Base-by-base conservation (phyloP, 2,329 filamentous ascomycete genomes). In the Thielaviopsis euricoi region DNA sequence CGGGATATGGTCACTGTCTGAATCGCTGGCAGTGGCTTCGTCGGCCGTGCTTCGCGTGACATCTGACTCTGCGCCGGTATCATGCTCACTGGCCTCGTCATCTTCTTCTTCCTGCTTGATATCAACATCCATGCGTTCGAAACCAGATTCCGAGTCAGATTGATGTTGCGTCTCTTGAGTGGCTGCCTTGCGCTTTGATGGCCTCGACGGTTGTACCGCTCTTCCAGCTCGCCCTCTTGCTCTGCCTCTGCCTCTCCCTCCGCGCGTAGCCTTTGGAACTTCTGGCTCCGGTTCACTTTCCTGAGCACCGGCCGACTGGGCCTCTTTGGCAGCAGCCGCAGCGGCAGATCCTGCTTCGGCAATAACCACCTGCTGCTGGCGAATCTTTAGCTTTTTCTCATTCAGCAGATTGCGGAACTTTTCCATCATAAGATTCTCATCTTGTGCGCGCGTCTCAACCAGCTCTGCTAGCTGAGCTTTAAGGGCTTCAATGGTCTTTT, bases 361-460 rank as follows among this genome's bases (percentile, higher is more conserved):
- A 26, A 55, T 55, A 21, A 50, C 23, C 10, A 25, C 76, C 64
- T 86, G 82, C 69, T 89, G 85, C 64, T 89, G 79, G 50, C 86
- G 73, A 54, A 90, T 89, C 69, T 87, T 89, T 56, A 83, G 73
- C 69, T 90, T 90, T 72, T 91, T 91, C 67, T 85, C 80, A 64
- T 90, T 90, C 1, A 90, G 71, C 1, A 91, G 72, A 58, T 79
- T 74, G 57, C 80, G 77, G 64, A 88, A 88, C 66, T 87, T 88
- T 61, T 79, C 77, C 1, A 90, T 69, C 58, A 90, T 70, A 19
- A 76, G 75, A 1, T 76, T 75, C 68, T 90, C 86, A 61, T 87
- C 78, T 19, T 80, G 77, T 52, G 79, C 74, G 66, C 89, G 89
- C 15, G 80, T 74, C 57, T 74, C 73, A 52, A 83, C 74, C 17